Percentiles rank a stretch among this genome's conserved stretches.
These are phyloP conservation scores for Dicorynia guianensis DNA, from an alignment of 306 rosid species.

Conservation along the genomic window DNA sequence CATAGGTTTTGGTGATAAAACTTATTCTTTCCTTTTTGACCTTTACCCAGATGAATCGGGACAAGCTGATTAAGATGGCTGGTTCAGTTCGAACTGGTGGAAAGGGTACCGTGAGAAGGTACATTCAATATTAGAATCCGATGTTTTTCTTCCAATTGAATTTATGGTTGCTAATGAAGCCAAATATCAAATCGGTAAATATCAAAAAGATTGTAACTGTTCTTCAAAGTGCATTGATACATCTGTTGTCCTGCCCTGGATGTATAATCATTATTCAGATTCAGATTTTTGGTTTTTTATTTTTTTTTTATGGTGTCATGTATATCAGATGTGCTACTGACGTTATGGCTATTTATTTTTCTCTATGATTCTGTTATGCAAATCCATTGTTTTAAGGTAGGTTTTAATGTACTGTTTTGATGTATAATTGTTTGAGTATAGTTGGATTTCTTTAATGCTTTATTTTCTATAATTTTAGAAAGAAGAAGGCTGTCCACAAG, in stretches of 20 bases:
- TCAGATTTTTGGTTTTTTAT: not conserved
- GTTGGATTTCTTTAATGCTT: not conserved
- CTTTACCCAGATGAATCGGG: conserved; percentile 74
- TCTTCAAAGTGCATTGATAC: conserved; percentile 2
- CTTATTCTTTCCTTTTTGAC: conserved; percentile 10
- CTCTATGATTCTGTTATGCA: not conserved
- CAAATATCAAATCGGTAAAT: not conserved
- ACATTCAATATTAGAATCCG: not conserved
- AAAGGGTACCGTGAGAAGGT: conserved; percentile 96
- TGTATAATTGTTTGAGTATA: not conserved
- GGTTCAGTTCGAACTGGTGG: conserved; percentile 98
- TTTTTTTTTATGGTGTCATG: not conserved
- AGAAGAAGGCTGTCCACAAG: conserved; percentile 99
- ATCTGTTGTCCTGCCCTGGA: not conserved
- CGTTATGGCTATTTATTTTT: not conserved
- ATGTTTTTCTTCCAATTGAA: not conserved
- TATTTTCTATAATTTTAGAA: conserved; percentile 51
- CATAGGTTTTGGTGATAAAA: not conserved
- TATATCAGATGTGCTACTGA: not conserved
- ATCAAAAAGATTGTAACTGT: not conserved
- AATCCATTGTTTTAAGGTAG: not conserved
- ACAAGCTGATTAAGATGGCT: conserved; percentile 88
- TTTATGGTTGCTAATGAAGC: not conserved
- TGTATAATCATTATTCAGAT: not conserved
- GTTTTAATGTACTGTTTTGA: too few relatives aligned